Percentiles rank a stretch among this genome's conserved stretches.
These are phyloP conservation scores for Boletus rufocinnamomeus DNA, from an alignment of 768 basidiomycete species.

Conservation along the genomic window DNA sequence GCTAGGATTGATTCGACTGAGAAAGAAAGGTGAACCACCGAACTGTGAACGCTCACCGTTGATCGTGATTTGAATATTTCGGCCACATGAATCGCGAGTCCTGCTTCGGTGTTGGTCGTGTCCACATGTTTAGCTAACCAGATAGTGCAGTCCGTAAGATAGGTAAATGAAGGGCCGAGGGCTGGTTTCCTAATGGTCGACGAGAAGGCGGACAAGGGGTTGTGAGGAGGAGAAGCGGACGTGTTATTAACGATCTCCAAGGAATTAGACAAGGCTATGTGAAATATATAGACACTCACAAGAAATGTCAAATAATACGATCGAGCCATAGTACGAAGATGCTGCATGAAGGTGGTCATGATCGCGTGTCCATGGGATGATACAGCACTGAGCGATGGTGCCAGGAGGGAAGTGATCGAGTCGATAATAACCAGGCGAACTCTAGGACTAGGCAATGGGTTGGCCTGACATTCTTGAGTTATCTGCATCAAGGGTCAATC, in stretches of 20 bases:
- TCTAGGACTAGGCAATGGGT: slow-evolving; percentile 9
- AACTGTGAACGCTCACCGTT: slow-evolving; percentile 32
- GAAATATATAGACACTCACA: slow-evolving; percentile 41
- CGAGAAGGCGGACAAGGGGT: slow-evolving; percentile 38
- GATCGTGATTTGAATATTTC: slow-evolving; percentile 48
- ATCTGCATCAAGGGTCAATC: background rate
- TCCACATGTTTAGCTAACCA: slow-evolving; percentile 52
- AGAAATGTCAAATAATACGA: slow-evolving; percentile 49
- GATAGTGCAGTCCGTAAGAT: slow-evolving; percentile 70
- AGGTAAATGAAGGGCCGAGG: slow-evolving; percentile 74
- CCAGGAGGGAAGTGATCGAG: slow-evolving; percentile 61
- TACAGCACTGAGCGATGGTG: slow-evolving; percentile 60
- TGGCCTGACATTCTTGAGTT: slow-evolving; percentile 14
- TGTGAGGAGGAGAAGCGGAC: slow-evolving; percentile 35
- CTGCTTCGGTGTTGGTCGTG: slow-evolving; percentile 15
- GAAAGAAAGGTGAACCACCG: background rate
- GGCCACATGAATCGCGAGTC: slow-evolving; percentile 33
- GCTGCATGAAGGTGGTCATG: slow-evolving; percentile 72
- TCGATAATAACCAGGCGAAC: slow-evolving; percentile 64
- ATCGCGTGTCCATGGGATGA: slow-evolving; percentile 76
- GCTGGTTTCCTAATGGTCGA: slow-evolving; percentile 60
- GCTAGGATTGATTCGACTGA: slow-evolving; percentile 27
- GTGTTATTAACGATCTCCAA: slow-evolving; percentile 64
- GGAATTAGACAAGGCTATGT: background rate
- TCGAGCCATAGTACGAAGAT: slow-evolving; percentile 54